Conservation (phyloP, 1,139 yeast species). For the Sugiyamaella sp. region DNA sequence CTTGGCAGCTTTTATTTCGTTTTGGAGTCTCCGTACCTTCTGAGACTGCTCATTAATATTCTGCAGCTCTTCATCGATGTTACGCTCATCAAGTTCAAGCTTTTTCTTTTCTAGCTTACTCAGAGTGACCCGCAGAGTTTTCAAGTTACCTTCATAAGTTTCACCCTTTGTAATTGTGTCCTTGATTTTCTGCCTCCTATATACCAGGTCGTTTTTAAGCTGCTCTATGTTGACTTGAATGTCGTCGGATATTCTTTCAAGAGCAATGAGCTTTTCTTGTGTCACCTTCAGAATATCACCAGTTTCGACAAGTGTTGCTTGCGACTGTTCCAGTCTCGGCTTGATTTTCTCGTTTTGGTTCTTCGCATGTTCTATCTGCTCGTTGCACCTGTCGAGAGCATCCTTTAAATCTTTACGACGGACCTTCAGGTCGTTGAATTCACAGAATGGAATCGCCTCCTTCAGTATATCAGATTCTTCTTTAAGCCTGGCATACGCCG, state of each 20-base stretch:
- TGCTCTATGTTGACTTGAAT: background rate
- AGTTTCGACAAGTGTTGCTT: background rate
- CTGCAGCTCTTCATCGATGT: constrained; percentile 45
- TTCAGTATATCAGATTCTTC: constrained; percentile 48
- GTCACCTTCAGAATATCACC: background rate
- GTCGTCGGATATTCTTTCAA: background rate
- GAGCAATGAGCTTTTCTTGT: background rate
- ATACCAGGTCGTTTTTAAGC: background rate
- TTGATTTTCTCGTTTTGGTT: constrained; percentile 11
- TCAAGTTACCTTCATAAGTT: constrained; percentile 13
- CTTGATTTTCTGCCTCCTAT: constrained; percentile 5
- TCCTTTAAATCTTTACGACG: constrained; percentile 8
- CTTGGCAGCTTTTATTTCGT: background rate
- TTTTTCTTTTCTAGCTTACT: background rate
- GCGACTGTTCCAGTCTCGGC: constrained; percentile 8
- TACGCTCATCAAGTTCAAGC: constrained; percentile 43
- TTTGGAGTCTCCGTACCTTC: background rate
- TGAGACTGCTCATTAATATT: constrained; percentile 50
- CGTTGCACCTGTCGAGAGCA: constrained; percentile 11
- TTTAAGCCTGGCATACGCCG: constrained; percentile 51
- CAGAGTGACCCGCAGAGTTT: background rate
- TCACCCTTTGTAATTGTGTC: constrained; percentile 12
- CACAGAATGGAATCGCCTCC: constrained; percentile 27
- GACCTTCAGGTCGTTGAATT: constrained; percentile 17
- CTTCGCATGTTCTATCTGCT: constrained; percentile 12